Percentiles rank a stretch among this genome's conserved stretches.
Conservation (phyloP, 1,139 yeast species). For the Sugiyamaella sp. region DNA sequence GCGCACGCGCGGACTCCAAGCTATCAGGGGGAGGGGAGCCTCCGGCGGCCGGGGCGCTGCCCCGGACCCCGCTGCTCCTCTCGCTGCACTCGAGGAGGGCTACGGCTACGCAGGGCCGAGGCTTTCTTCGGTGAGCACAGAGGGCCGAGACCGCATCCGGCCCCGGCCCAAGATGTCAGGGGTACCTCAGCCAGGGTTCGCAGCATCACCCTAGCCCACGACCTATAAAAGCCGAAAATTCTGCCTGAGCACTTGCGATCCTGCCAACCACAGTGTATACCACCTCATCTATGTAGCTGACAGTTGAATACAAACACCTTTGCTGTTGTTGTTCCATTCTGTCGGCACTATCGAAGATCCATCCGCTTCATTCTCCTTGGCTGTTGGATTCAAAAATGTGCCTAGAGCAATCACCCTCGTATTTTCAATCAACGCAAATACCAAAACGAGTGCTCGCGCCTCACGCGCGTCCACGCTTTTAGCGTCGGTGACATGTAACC, state of each 20-base stretch:
- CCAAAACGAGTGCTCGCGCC: neutral
- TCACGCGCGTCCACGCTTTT: constrained; percentile 2
- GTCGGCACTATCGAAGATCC: constrained; percentile 26
- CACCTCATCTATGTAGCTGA: neutral
- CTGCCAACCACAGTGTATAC: neutral
- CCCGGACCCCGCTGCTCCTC: too few species aligned
- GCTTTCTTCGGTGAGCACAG: too few species aligned
- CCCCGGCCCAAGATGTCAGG: too few species aligned
- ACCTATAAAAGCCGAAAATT: too few species aligned
- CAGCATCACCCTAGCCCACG: neutral
- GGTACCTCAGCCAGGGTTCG: too few species aligned
- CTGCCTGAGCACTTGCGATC: neutral
- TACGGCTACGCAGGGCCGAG: too few species aligned
- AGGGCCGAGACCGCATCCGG: too few species aligned
- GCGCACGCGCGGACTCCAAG: too few species aligned
- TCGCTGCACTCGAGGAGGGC: too few species aligned
- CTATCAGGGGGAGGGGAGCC: too few species aligned
- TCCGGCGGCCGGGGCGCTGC: too few species aligned
- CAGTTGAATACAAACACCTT: neutral
- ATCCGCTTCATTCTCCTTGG: constrained; percentile 22
- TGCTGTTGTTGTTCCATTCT: neutral
- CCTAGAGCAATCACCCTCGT: constrained; percentile 21
- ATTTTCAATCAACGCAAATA: constrained; percentile 13
- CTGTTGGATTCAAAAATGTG: constrained; percentile 25
- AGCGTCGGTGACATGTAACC: constrained; percentile 12